phyloP scores from a whole-genome alignment of 2,329 filamentous ascomycete genomes.

The Cercospora janseana region DNA sequence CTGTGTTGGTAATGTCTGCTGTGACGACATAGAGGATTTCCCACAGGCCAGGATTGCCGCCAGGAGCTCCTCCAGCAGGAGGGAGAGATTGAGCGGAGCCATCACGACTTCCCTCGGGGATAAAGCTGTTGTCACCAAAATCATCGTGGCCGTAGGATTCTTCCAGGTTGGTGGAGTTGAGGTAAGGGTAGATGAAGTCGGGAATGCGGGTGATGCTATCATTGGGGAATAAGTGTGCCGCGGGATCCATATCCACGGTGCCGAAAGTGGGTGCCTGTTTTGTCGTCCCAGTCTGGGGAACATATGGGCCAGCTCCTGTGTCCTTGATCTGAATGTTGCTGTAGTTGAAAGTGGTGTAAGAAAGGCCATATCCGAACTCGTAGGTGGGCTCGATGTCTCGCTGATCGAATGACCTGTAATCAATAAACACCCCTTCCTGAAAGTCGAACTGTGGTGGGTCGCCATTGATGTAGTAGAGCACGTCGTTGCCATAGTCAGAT shows the following conservation, averaged over 20 bases:
- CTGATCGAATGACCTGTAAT: constrained; percentile 73
- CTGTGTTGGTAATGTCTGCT: constrained; percentile 63
- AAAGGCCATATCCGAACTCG: constrained; percentile 56
- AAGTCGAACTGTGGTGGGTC: constrained; percentile 71
- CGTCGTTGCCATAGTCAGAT: constrained; percentile 65
- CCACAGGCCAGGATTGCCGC: constrained; percentile 57
- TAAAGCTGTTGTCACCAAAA: constrained; percentile 63
- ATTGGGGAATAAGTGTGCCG: constrained; percentile 67
- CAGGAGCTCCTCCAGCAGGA: constrained; percentile 66
- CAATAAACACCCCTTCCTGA: constrained; percentile 75
- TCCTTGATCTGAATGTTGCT: constrained; percentile 61
- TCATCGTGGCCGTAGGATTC: constrained; percentile 57
- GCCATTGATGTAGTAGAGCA: constrained; percentile 65
- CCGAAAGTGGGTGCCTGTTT: constrained; percentile 63
- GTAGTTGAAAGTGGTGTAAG: constrained; percentile 76
- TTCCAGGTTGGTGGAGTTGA: constrained; percentile 60
- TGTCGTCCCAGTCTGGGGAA: constrained; percentile 61
- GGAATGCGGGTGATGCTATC: constrained; percentile 52
- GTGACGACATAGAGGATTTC: constrained; percentile 57
- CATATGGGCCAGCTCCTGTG: constrained; percentile 52
- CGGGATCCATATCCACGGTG: constrained; percentile 60
- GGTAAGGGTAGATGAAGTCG: constrained; percentile 68
- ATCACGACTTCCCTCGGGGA: constrained; percentile 53
- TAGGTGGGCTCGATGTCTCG: constrained; percentile 61
- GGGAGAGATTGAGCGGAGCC: constrained; percentile 48